Percentiles rank a stretch among this genome's conserved stretches.
Conservation (phyloP, 345 rosid genomes). For the Cardiospermum halicacabum region DNA sequence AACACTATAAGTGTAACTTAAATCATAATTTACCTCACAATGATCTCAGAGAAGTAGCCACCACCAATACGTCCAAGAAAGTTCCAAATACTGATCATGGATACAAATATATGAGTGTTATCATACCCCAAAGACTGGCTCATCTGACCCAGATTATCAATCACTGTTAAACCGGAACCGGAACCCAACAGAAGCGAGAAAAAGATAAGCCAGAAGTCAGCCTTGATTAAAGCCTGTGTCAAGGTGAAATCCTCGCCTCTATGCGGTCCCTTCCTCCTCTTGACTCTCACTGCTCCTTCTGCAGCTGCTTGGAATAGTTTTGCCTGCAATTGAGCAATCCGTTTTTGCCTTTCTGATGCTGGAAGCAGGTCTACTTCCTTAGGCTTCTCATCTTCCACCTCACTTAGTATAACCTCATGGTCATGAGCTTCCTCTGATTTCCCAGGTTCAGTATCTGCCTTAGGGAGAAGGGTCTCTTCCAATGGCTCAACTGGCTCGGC, state of each 20-base stretch:
- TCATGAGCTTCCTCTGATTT: slow-evolving; percentile 28
- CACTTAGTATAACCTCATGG: slow-evolving; percentile 70
- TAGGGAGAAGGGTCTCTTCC: slow-evolving; percentile 60
- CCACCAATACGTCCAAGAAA: slow-evolving; percentile 96
- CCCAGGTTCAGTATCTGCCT: slow-evolving; percentile 43
- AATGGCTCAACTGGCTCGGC: slow-evolving; percentile 30
- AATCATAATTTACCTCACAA: slow-evolving; percentile 57
- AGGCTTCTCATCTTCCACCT: slow-evolving; percentile 94
- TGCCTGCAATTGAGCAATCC: slow-evolving; percentile 78
- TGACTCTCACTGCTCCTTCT: slow-evolving; percentile 82
- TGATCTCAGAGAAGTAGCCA: slow-evolving; percentile 89
- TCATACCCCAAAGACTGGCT: slow-evolving; percentile 85
- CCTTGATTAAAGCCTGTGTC: slow-evolving; percentile 81
- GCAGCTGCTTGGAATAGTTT: slow-evolving; percentile 86
- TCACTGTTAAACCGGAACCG: slow-evolving; percentile 93
- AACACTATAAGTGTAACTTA: background rate
- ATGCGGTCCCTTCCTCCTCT: slow-evolving; percentile 74
- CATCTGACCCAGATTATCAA: slow-evolving; percentile 98
- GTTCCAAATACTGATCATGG: slow-evolving; percentile 98
- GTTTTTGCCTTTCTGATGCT: slow-evolving; percentile 66
- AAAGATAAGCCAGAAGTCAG: slow-evolving; percentile 94
- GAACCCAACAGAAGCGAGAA: slow-evolving; percentile 82
- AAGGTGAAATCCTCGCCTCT: slow-evolving; percentile 96
- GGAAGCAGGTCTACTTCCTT: slow-evolving; percentile 87
- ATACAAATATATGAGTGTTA: slow-evolving; percentile 81